A percentile compares a stretch with the other conserved stretches of the same genome.
These are phyloP conservation scores for Globisporangium ultimum DNA, from an alignment of 352 stramenopile species.

Conservation along the genomic window DNA sequence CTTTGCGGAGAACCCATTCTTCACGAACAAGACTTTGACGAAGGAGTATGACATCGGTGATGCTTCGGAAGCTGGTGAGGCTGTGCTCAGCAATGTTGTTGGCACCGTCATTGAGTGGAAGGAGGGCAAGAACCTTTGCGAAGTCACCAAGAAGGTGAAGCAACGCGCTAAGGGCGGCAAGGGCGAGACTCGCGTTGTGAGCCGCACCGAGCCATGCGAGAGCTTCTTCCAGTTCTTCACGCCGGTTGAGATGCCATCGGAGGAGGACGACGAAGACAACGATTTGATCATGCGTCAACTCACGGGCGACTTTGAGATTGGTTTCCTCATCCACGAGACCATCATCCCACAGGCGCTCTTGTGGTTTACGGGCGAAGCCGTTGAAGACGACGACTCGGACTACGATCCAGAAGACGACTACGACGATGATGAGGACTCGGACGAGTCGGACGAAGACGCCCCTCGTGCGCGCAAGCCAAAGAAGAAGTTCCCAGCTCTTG, in stretches of 20 bases:
- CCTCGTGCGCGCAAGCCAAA: conserved; percentile 42
- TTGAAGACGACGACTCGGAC: conserved; percentile 76
- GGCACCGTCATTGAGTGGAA: conserved; percentile 82
- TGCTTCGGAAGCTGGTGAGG: conserved; percentile 73
- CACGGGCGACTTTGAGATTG: conserved; percentile 81
- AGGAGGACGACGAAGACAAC: conserved; percentile 82
- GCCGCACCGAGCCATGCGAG: conserved; percentile 76
- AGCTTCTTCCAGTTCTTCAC: conserved; percentile 89
- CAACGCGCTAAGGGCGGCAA: conserved; percentile 79
- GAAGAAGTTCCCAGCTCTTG: conserved; percentile 78
- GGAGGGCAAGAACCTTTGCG: conserved; percentile 77
- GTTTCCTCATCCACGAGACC: conserved; percentile 85
- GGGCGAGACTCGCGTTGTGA: conserved; percentile 72
- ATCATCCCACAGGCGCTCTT: conserved; percentile 85
- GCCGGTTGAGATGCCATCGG: conserved; percentile 80
- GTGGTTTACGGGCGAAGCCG: conserved; percentile 83
- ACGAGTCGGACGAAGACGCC: conserved; percentile 53
- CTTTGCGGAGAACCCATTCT: conserved; percentile 78
- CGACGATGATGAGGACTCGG: conserved; percentile 57
- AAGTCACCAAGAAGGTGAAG: conserved; percentile 87
- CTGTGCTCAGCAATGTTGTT: conserved; percentile 72
- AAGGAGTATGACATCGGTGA: conserved; percentile 88
- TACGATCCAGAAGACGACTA: conserved; percentile 77
- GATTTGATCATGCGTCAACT: conserved; percentile 86
- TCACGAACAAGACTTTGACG: conserved; percentile 68